phyloP scores from a whole-genome alignment of 345 rosid species.

The Pugionium cornutum region DNA sequence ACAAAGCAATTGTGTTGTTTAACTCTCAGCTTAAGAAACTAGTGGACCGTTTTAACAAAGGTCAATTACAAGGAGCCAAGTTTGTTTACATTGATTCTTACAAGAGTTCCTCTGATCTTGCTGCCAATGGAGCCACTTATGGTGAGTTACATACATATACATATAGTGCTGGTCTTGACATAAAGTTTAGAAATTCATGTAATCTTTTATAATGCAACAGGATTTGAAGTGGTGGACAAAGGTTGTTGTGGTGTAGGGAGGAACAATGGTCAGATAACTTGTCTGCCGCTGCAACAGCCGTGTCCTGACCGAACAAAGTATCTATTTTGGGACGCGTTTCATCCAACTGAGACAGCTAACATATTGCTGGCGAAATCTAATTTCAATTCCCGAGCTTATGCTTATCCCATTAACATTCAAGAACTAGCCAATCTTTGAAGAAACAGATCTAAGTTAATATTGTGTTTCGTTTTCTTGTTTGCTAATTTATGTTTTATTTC shows the following conservation, averaged over 20 bases:
- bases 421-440: conserved; percentile 56
- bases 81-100: conserved; percentile 75
- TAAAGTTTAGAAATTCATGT: background rate
- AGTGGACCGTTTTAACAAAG: conserved; percentile 62
- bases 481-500: no score
- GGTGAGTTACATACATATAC: conserved; percentile 40
- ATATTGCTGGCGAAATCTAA: conserved; percentile 58
- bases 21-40: conserved; percentile 62
- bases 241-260: conserved; percentile 96
- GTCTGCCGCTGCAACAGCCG: conserved; percentile 74
- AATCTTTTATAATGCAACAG: conserved; percentile 27
- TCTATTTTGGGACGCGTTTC: conserved; percentile 93
- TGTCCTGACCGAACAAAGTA: conserved; percentile 66
- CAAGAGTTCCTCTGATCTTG: conserved; percentile 56
- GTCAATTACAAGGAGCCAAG: conserved; percentile 69
- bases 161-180: background rate
- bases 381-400: conserved; percentile 49
- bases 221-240: conserved; percentile 77
- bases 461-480: no score
- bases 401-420: conserved; percentile 74
- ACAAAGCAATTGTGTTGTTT: conserved; percentile 61
- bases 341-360: conserved; percentile 79
- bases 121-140: conserved; percentile 45
- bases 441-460: background rate
- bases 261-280: conserved; percentile 90